These are phyloP conservation scores for Xerocomellus dryophilus DNA, from an alignment of 768 basidiomycete species.

Conservation along the genomic window DNA sequence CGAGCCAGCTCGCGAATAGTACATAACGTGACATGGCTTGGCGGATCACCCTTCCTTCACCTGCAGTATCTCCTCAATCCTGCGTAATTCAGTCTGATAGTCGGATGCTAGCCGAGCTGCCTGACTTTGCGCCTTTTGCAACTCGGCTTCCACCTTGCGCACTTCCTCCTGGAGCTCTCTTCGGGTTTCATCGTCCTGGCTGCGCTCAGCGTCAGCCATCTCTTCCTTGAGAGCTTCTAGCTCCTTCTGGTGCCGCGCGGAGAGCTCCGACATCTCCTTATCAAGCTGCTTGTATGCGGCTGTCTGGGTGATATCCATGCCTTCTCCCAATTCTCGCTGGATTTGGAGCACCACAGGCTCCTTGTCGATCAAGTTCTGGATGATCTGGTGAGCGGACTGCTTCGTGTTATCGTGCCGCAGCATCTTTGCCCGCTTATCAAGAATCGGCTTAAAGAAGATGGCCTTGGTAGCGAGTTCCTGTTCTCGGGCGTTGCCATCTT, in stretches of 20 bases:
- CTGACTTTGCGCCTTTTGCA: constrained; percentile 29
- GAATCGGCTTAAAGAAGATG: constrained; percentile 49
- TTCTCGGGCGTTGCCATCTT: constrained; percentile 42
- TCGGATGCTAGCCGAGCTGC: constrained; percentile 32
- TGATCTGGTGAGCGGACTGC: constrained; percentile 44
- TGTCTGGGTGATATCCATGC: constrained; percentile 50
- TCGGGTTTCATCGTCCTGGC: constrained; percentile 46
- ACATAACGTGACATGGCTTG: constrained; percentile 22
- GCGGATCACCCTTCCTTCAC: constrained; percentile 28
- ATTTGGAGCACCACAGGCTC: constrained; percentile 46
- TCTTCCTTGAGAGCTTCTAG: constrained; percentile 45
- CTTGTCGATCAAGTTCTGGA: constrained; percentile 41
- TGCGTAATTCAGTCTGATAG: constrained; percentile 34
- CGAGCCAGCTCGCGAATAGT: constrained; percentile 23
- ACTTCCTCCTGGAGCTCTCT: constrained; percentile 43
- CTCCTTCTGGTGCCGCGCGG: constrained; percentile 45
- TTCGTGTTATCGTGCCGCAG: constrained; percentile 42
- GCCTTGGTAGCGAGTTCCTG: constrained; percentile 39
- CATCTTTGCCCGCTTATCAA: constrained; percentile 44
- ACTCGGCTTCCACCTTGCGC: constrained; percentile 30
- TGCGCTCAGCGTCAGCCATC: constrained; percentile 43
- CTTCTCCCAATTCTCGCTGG: constrained; percentile 50
- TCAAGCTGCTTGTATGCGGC: constrained; percentile 51
- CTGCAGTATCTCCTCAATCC: constrained; percentile 32
- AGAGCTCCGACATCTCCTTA: constrained; percentile 46